These are phyloP conservation scores for Chytriomyces confervae DNA, from an alignment of 192 early-diverging fungal species.

Conservation along the genomic window DNA sequence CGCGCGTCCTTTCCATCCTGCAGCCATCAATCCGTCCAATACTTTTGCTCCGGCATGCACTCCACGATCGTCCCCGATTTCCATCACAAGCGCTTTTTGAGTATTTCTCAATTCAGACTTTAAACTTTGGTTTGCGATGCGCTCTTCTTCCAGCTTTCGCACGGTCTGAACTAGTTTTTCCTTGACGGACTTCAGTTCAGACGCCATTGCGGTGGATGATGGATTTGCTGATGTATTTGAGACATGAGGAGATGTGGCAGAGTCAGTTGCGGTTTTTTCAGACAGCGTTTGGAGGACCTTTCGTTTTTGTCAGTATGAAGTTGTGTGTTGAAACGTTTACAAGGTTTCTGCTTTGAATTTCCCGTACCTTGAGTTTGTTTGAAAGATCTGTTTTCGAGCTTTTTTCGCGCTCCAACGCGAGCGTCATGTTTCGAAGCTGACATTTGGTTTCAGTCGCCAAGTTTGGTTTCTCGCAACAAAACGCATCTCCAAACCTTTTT, in stretches of 20 bases:
- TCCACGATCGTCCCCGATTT: conserved; percentile 11
- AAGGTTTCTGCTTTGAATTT: not conserved
- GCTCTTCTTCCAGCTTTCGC: conserved; percentile 31
- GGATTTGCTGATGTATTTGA: not conserved
- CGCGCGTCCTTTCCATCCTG: conserved; percentile 34
- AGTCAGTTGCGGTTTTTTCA: not conserved
- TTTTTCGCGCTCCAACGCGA: conserved; percentile 31
- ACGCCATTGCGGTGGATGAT: not conserved
- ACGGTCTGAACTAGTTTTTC: conserved; percentile 6
- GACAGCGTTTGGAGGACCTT: not conserved
- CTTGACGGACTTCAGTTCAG: conserved; percentile 10
- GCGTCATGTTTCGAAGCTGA: conserved; percentile 17
- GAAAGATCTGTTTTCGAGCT: conserved; percentile 17
- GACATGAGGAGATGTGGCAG: not conserved
- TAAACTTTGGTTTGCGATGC: conserved; percentile 1
- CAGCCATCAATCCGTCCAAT: conserved; percentile 10
- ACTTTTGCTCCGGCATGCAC: not conserved
- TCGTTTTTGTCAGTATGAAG: no score
- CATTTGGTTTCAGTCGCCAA: not conserved
- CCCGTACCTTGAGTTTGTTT: conserved; percentile 26
- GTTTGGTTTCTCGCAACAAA: not conserved
- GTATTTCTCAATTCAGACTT: conserved; percentile 19
- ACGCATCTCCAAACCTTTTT: conserved; percentile 28
- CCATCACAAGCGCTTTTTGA: conserved; percentile 32
- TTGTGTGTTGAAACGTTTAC: not conserved